Evolutionary conservation across 2,329 filamentous ascomycete genomes (phyloP).

Genomic region (Trichoderma atroviride): DNA sequence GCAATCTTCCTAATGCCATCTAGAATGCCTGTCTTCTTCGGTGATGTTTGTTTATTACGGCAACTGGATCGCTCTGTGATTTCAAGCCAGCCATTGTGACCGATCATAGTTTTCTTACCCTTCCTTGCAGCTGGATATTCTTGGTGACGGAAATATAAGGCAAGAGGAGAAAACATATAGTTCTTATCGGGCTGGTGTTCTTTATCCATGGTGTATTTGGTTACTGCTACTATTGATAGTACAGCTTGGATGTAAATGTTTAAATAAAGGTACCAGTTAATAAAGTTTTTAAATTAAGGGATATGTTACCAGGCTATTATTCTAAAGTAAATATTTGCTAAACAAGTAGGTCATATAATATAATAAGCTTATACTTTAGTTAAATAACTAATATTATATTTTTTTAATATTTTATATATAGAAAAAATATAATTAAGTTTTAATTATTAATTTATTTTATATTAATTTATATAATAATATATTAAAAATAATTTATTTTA

Average conservation of each 20-base stretch:
- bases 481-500: not conserved
- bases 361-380: no score
- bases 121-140: conserved; percentile 44
- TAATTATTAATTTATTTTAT: not conserved
- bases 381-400: no score
- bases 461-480: not conserved
- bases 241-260: no score
- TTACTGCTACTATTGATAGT: no score
- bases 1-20: conserved; percentile 56
- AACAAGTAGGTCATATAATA: no score
- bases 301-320: no score
- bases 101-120: conserved; percentile 56
- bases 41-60: conserved; percentile 34
- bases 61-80: conserved; percentile 37
- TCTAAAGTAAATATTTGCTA: no score
- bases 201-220: no score
- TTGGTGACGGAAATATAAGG: conserved; percentile 46
- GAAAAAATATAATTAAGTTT: not conserved
- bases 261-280: no score
- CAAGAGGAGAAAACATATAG: conserved; percentile 47
- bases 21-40: conserved; percentile 48
- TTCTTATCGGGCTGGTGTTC: conserved; percentile 26
- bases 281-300: no score
- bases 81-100: conserved; percentile 60
- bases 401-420: no score